These are phyloP conservation scores for Priceomyces haplophilus DNA, from an alignment of 805 yeast species.

Conservation along the genomic window DNA sequence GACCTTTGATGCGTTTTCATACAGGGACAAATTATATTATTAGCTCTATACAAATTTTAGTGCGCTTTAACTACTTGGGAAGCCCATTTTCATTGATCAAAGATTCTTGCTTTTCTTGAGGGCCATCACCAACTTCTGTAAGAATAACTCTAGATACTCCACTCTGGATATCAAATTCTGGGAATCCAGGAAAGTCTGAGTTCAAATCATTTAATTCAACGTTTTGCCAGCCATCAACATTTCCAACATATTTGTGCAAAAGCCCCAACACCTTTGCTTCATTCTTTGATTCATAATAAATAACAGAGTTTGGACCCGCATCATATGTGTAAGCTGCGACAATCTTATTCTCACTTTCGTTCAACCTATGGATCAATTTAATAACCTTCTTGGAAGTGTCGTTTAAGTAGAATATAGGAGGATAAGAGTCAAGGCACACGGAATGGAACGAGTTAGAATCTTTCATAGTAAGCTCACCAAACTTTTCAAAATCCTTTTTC, in stretches of 20 bases:
- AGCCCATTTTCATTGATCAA: conserved; percentile 59
- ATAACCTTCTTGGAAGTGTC: conserved; percentile 85
- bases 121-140: conserved; percentile 88
- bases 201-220: conserved; percentile 16
- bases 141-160: conserved; percentile 84
- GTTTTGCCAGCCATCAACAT: conserved; percentile 68
- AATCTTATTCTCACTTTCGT: conserved; percentile 58
- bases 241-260: conserved; percentile 55
- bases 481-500: conserved; percentile 69
- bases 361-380: conserved; percentile 73
- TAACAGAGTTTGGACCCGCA: conserved; percentile 98
- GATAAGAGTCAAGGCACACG: conserved; percentile 91
- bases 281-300: conserved; percentile 77
- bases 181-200: conserved; percentile 29
- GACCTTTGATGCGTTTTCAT: neutral
- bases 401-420: conserved; percentile 92
- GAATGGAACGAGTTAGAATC: conserved; percentile 98
- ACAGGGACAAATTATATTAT: neutral
- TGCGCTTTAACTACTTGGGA: conserved; percentile 43
- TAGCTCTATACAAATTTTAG: neutral
- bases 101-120: conserved; percentile 55
- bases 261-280: conserved; percentile 73
- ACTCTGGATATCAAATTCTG: conserved; percentile 51
- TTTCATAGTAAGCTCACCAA: conserved; percentile 90
- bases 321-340: conserved; percentile 97